Conservation (phyloP, 495 filamentous ascomycete species). For the Lasiosphaeris hirsuta region DNA sequence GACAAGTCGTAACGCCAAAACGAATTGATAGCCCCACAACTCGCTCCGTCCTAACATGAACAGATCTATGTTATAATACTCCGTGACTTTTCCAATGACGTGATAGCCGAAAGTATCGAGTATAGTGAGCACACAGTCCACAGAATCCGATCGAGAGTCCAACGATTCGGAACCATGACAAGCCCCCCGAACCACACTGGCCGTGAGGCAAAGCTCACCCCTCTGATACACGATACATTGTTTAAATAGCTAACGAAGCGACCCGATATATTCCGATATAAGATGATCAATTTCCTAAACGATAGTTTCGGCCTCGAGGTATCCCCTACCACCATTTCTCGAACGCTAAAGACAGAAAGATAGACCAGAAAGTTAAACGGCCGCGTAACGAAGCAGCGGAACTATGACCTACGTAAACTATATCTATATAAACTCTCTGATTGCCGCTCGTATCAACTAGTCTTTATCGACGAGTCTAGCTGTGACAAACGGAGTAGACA, state of each 20-base stretch:
- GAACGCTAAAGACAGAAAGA: too few species aligned
- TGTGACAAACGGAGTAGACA: too few species aligned
- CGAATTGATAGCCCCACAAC: slow-evolving; percentile 21
- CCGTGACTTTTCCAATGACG: background rate
- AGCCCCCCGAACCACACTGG: background rate
- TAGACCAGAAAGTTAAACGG: too few species aligned
- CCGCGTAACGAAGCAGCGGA: too few species aligned
- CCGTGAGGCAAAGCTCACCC: background rate
- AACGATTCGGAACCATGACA: slow-evolving; percentile 1
- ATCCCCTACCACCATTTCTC: too few species aligned
- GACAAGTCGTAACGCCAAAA: too few species aligned
- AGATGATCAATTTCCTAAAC: too few species aligned
- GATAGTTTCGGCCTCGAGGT: too few species aligned
- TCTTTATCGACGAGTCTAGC: too few species aligned
- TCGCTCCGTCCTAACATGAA: background rate
- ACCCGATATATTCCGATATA: background rate
- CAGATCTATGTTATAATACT: background rate
- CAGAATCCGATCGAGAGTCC: slow-evolving; percentile 2
- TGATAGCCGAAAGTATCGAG: background rate
- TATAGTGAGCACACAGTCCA: slow-evolving; percentile 1
- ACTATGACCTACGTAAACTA: too few species aligned
- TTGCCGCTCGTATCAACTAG: too few species aligned
- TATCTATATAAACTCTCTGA: too few species aligned
- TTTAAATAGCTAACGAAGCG: background rate
- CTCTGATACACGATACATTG: background rate